phyloP scores from a whole-genome alignment of 352 stramenopile species.

The Phytopythium sindhum region DNA sequence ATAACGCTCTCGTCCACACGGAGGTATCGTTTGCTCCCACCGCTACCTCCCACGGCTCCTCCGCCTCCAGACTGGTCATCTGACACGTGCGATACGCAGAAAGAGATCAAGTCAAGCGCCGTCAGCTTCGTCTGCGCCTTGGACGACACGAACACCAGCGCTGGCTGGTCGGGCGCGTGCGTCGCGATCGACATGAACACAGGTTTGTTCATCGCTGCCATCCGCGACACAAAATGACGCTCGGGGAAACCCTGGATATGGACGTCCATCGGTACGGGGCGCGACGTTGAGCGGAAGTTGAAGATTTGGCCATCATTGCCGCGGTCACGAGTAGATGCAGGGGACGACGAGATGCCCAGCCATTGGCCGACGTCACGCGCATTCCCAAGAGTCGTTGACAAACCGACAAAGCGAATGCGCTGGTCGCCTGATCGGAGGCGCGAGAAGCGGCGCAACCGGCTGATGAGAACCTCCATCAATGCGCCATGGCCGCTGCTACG shows the following conservation, averaged over 20 bases:
- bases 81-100: constrained; percentile 61
- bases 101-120: constrained; percentile 96
- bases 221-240: constrained; percentile 96
- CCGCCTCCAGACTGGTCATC: constrained; percentile 37
- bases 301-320: constrained; percentile 70
- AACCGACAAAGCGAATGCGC: constrained; percentile 90
- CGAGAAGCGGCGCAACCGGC: constrained; percentile 68
- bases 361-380: constrained; percentile 94
- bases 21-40: constrained; percentile 93
- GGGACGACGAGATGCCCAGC: constrained; percentile 87
- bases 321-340: constrained; percentile 14
- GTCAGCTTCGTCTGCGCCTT: constrained; percentile 97
- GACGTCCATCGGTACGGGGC: constrained; percentile 96
- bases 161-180: constrained; percentile 91
- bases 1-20: constrained; percentile 89
- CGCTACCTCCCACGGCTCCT: constrained; percentile 31
- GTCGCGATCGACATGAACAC: constrained; percentile 97
- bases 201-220: constrained; percentile 99
- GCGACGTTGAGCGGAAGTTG: constrained; percentile 94
- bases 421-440: constrained; percentile 62
- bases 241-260: constrained; percentile 97
- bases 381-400: constrained; percentile 97
- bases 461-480: constrained; percentile 91
- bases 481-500: constrained; percentile 95
- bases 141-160: constrained; percentile 98